phyloP scores from a whole-genome alignment of 768 basidiomycete species.

The Mycena polygramma region DNA sequence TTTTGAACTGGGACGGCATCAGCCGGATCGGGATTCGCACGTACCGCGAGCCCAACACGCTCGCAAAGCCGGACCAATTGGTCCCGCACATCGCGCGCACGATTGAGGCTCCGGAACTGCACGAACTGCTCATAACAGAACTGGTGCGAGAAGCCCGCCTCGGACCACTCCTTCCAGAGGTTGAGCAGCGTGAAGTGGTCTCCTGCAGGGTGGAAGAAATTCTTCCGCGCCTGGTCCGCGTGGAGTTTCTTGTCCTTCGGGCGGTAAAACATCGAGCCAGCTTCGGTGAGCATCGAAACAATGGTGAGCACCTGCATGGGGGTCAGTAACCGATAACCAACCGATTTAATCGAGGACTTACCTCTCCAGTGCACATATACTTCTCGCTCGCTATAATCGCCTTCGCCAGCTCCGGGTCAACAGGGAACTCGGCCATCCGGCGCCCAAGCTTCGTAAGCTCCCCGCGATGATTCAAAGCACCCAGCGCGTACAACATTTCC shows the following conservation, averaged over 20 bases:
- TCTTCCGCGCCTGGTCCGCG: constrained; percentile 98
- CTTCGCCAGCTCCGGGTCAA: constrained; percentile 95
- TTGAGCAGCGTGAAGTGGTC: constrained; percentile 92
- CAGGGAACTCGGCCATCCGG: constrained; percentile 99
- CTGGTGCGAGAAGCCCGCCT: constrained; percentile 93
- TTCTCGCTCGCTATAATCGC: constrained; percentile 98
- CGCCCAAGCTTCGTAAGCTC: constrained; percentile 91
- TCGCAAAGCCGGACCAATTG: constrained; percentile 64
- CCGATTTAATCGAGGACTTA: neutral
- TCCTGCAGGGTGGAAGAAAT: constrained; percentile 98
- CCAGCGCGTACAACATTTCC: constrained; percentile 92
- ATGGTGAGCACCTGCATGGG: constrained; percentile 78
- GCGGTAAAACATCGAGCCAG: constrained; percentile 92
- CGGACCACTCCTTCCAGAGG: constrained; percentile 98
- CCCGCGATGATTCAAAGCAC: constrained; percentile 96
- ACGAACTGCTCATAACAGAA: constrained; percentile 99
- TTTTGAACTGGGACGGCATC: constrained; percentile 80
- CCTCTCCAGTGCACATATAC: constrained; percentile 94
- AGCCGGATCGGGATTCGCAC: constrained; percentile 71
- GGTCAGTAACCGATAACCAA: neutral
- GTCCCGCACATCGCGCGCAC: constrained; percentile 97
- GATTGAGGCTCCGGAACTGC: constrained; percentile 94
- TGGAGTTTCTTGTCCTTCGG: constrained; percentile 99
- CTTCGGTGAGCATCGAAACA: constrained; percentile 94
- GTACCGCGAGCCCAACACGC: constrained; percentile 70